Conservation (phyloP, 1,139 yeast species). For the Geotrichum restrictum region DNA sequence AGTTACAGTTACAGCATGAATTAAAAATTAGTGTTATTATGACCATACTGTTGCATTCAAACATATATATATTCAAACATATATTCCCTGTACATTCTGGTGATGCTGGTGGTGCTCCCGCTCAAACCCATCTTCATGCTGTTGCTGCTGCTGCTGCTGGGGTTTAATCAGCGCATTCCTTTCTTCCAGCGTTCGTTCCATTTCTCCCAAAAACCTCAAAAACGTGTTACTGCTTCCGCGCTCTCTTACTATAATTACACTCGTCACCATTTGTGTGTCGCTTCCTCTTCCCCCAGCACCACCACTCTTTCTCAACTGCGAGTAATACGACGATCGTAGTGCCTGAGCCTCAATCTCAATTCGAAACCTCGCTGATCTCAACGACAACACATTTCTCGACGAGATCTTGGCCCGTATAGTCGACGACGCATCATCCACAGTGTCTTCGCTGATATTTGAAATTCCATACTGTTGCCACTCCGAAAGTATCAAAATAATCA, state of each 20-base stretch:
- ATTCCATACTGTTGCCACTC: conserved; percentile 41
- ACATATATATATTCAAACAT: background rate
- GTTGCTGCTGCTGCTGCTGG: too few relatives aligned
- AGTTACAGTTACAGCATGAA: too few relatives aligned
- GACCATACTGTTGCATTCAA: too few relatives aligned
- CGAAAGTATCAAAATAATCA: conserved; percentile 33
- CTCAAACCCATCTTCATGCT: conserved; percentile 3
- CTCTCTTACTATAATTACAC: conserved; percentile 33
- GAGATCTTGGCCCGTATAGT: conserved; percentile 37
- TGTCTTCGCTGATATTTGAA: conserved; percentile 31
- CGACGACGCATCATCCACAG: conserved; percentile 25
- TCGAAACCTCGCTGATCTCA: conserved; percentile 35
- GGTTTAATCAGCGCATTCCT: conserved; percentile 8
- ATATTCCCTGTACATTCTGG: conserved; percentile 1
- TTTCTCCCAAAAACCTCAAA: conserved; percentile 35
- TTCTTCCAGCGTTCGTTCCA: conserved; percentile 30
- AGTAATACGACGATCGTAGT: conserved; percentile 7
- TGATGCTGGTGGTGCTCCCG: conserved; percentile 4
- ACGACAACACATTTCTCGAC: conserved; percentile 36
- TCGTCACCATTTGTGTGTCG: conserved; percentile 28
- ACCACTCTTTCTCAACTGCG: background rate
- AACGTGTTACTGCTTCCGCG: conserved; percentile 36
- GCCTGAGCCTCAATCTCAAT: conserved; percentile 26
- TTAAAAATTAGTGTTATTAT: too few relatives aligned
- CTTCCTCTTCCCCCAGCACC: too few relatives aligned